Conservation (phyloP, 176 grass and related monocot genomes). For the Urochloa ruziziensis region DNA sequence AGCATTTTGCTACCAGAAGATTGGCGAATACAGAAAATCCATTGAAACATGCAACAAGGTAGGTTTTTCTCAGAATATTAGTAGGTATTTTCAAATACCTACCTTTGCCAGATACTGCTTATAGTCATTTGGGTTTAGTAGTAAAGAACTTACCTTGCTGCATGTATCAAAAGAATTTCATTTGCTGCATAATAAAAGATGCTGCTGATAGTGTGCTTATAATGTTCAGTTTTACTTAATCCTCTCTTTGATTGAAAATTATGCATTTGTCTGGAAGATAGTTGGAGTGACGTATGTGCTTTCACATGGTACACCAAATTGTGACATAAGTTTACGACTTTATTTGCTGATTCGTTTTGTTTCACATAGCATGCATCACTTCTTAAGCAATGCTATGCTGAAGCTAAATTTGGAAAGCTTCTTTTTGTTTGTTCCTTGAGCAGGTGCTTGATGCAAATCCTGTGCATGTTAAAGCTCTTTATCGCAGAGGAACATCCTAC, state of each 20-base stretch:
- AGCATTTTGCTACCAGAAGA: constrained; percentile 93
- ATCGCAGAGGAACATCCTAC: constrained; percentile 74
- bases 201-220: background rate
- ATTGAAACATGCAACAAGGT: constrained; percentile 97
- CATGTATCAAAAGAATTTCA: background rate
- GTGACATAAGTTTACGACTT: background rate
- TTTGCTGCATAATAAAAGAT: background rate
- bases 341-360: background rate
- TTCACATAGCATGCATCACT: background rate
- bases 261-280: background rate
- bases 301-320: background rate
- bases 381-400: background rate
- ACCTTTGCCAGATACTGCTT: background rate
- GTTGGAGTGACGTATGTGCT: background rate
- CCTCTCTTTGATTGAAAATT: background rate
- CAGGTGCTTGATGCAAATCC: constrained; percentile 89
- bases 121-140: background rate
- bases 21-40: constrained; percentile 78
- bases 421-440: background rate
- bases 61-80: background rate
- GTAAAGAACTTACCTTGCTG: background rate
- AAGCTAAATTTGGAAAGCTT: background rate
- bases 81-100: background rate
- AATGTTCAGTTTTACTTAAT: background rate
- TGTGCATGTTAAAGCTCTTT: constrained; percentile 85